A percentile compares a stretch with the other conserved stretches of the same genome.
These are phyloP conservation scores for Teratosphaeria destructans DNA, from an alignment of 2,329 filamentous ascomycete genomes.

Conservation along the genomic window DNA sequence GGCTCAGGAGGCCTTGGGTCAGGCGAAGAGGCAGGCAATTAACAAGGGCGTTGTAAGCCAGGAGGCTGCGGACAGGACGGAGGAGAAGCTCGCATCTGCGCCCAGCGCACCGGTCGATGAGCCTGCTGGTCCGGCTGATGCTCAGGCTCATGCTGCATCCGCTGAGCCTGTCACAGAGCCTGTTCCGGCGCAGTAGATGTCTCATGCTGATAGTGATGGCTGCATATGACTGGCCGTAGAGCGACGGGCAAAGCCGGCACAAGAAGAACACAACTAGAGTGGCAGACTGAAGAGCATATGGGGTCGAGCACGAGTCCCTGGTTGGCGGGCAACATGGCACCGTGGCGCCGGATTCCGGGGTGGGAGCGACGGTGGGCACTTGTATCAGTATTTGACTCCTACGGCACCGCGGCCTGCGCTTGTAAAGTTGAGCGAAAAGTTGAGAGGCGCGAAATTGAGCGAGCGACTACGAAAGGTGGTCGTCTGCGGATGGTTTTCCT, in stretches of 20 bases:
- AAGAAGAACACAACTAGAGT: background rate
- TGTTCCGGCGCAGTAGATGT: background rate
- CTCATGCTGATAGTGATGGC: background rate
- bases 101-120: constrained; percentile 1
- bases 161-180: background rate
- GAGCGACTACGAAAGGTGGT: background rate
- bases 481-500: background rate
- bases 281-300: background rate
- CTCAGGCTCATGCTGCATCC: background rate
- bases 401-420: background rate
- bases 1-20: constrained; percentile 46
- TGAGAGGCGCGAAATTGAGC: background rate
- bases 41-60: constrained; percentile 26
- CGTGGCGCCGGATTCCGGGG: background rate
- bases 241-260: background rate
- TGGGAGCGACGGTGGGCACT: background rate
- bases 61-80: constrained; percentile 21
- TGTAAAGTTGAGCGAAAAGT: background rate
- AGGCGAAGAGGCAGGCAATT: constrained; percentile 26
- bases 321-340: background rate
- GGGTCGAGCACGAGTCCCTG: background rate
- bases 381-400: background rate
- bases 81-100: constrained; percentile 2
- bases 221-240: background rate
- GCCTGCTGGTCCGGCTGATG: background rate